These are phyloP conservation scores for Dactylellina haptotyla DNA, from an alignment of 2,329 filamentous ascomycete species.

Conservation along the genomic window DNA sequence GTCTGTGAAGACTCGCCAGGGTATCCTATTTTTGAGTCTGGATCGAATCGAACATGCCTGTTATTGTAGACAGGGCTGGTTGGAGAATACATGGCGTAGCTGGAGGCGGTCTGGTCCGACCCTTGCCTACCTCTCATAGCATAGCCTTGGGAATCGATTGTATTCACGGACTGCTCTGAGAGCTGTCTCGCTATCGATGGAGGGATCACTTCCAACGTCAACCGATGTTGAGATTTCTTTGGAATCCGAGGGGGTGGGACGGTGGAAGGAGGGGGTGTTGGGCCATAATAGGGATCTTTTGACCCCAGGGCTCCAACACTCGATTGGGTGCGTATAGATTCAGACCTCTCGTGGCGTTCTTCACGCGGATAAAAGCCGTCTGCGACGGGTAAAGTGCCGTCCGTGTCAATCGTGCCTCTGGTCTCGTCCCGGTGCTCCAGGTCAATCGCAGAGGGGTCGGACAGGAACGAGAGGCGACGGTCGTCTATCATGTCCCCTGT, in stretches of 20 bases:
- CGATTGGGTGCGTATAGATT: constrained; percentile 29
- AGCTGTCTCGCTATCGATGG: constrained; percentile 13
- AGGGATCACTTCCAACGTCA: constrained; percentile 7
- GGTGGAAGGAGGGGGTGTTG: constrained; percentile 7
- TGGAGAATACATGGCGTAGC: constrained; percentile 43
- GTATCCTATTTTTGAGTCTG: constrained; percentile 26
- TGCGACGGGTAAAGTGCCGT: constrained; percentile 7
- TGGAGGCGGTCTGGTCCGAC: constrained; percentile 45
- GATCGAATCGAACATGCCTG: constrained; percentile 32
- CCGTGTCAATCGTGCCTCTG: not conserved
- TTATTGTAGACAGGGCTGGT: constrained; percentile 20
- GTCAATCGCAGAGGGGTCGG: constrained; percentile 30
- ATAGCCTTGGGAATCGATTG: constrained; percentile 1
- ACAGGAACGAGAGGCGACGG: constrained; percentile 22
- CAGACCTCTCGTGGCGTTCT: constrained; percentile 23
- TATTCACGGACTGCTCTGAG: constrained; percentile 21
- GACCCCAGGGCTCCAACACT: constrained; percentile 32
- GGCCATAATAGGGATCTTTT: constrained; percentile 24
- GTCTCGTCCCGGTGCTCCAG: constrained; percentile 8
- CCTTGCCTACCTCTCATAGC: constrained; percentile 15
- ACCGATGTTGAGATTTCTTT: constrained; percentile 1
- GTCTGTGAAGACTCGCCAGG: too few species aligned
- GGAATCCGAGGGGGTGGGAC: constrained; percentile 30
- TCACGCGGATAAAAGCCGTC: not conserved
- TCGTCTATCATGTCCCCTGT: constrained; percentile 3